A percentile compares a stretch with the other conserved stretches of the same genome.
Evolutionary conservation across 805 yeast species (phyloP).

Genomic region (Nadsonia fulvescens): DNA sequence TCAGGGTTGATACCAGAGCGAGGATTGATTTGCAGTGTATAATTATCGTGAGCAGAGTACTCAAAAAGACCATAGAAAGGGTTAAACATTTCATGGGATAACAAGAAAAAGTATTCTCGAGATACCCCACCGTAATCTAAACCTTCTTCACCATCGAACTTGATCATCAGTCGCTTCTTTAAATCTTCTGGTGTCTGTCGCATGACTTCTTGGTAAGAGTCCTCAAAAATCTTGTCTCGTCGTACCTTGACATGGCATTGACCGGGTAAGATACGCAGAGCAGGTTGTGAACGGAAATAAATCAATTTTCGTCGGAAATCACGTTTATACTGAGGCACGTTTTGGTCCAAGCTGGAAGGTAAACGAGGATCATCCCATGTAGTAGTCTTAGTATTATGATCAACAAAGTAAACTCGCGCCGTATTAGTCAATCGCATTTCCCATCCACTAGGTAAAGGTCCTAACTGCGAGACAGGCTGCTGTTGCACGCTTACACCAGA

Average conservation of each 20-base stretch:
- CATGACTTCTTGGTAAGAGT: conserved; percentile 95
- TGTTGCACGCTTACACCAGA: conserved; percentile 80
- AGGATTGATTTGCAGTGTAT: conserved; percentile 94
- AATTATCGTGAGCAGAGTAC: conserved; percentile 94
- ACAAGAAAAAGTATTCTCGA: conserved; percentile 87
- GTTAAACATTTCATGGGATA: conserved; percentile 96
- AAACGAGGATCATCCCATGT: conserved; percentile 99
- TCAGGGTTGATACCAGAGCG: conserved; percentile 95
- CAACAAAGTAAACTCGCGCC: conserved; percentile 95
- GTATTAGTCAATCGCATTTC: conserved; percentile 98
- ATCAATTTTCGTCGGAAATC: conserved; percentile 95
- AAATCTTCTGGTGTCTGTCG: conserved; percentile 97
- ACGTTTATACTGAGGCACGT: conserved; percentile 97
- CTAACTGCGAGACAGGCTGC: conserved; percentile 93
- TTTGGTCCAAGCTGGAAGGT: conserved; percentile 93
- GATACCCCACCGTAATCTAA: conserved; percentile 99
- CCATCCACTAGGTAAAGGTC: conserved; percentile 98
- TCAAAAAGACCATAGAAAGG: conserved; percentile 96
- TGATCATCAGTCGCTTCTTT: conserved; percentile 93
- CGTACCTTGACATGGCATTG: conserved; percentile 97
- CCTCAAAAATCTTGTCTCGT: conserved; percentile 91
- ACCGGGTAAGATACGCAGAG: conserved; percentile 90
- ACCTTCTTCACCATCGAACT: conserved; percentile 98
- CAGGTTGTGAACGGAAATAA: conserved; percentile 96
- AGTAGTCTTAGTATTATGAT: conserved; percentile 96